Conservation (phyloP, 345 rosid species). For the Leavenworthia alabamica region DNA sequence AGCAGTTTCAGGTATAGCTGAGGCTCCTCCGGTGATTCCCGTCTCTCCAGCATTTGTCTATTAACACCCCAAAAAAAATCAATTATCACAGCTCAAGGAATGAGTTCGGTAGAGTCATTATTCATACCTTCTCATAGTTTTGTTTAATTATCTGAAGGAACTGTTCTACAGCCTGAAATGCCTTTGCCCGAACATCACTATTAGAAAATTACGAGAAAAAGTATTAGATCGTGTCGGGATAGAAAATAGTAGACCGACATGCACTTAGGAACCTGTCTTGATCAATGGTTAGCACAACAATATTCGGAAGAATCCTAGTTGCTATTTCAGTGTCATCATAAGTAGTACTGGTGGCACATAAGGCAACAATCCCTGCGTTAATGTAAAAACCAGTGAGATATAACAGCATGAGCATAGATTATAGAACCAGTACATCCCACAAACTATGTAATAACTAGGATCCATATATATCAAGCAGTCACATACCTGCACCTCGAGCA, state of each 20-base stretch:
- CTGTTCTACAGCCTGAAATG: slow-evolving; percentile 93
- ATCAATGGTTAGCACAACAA: slow-evolving; percentile 86
- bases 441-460: not conserved
- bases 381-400: slow-evolving; percentile 19
- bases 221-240: not conserved
- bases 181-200: slow-evolving; percentile 91
- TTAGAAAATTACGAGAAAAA: slow-evolving; percentile 26
- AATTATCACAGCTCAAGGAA: not conserved
- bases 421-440: not conserved
- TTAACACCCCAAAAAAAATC: not conserved
- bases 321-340: slow-evolving; percentile 88
- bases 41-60: slow-evolving; percentile 61
- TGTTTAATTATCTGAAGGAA: slow-evolving; percentile 85
- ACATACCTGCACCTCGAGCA: slow-evolving; percentile 98
- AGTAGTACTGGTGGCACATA: slow-evolving; percentile 88
- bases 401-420: slow-evolving; percentile 5
- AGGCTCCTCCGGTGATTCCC: slow-evolving; percentile 46
- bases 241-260: not conserved
- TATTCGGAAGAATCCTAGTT: slow-evolving; percentile 81
- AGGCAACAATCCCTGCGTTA: slow-evolving; percentile 81
- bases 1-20: slow-evolving; percentile 77
- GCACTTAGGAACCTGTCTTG: slow-evolving; percentile 63
- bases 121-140: slow-evolving; percentile 62
- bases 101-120: not conserved
- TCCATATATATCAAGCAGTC: not conserved